Evolutionary conservation across 2,329 filamentous ascomycete genomes (phyloP), one percentile per base, ranked within the genome.

Genomic region (Arthroderma sp.): DNA sequence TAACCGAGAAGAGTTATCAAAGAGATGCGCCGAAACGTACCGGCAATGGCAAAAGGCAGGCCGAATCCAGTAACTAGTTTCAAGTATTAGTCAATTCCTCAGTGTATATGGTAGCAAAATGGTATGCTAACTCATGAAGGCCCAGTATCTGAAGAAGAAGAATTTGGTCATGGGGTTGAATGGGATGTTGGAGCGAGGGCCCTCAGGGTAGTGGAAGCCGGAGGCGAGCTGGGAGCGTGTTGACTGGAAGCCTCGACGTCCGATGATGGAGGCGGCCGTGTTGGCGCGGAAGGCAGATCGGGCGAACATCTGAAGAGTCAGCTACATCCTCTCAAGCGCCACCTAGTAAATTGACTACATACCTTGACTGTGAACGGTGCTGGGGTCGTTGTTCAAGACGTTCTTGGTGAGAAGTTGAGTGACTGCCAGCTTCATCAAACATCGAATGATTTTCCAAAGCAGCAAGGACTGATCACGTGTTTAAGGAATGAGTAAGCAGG

Each of bases 181-280:
- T 65, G 93, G 93, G 65, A 98, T 77, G 82, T 96, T 97, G 80
- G 81, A 85, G 76, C 89, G 87, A 70, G 91, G 88, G 64, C 91
- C 93, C 80, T 97, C 91, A 67, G 91, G 86, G 80, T 98, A 98
- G 81, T 98, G 93, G 85, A 95, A 96, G 63, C 91, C 91, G 73
- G 88, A 94, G 68, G 80, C 82, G 73, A 95, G 78, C 74, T 88
- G 89, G 72, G 86, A 77, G 70, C 88, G 88, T 73, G 91, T 94
- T 70, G 88, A 84, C 76, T 90, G 86, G 86, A 98, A 96, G 78
- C 86, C 89, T 76, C 93, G 91, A 79, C 90, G 89, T 81, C 85
- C 81, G 77, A 90, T 79, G 71, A 84, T 74, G 64, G 81, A 77
- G 71, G 84, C 83, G 72, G 85, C 80, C 71, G 75, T 70, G 65